Conservation (phyloP, 2,329 filamentous ascomycete genomes). For the Fusarium sp. region DNA sequence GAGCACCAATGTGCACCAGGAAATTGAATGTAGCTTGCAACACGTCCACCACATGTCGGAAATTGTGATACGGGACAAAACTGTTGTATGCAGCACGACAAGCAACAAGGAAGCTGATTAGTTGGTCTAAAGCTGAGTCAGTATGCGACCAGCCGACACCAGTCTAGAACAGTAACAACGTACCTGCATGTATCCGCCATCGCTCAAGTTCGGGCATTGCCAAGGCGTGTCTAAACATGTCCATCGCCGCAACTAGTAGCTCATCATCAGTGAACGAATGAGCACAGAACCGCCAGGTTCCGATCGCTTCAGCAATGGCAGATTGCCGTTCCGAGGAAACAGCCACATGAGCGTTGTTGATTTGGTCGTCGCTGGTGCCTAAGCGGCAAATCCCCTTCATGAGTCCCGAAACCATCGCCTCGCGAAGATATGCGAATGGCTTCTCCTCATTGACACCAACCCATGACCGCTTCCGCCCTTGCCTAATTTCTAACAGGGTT, state of each 20-base stretch:
- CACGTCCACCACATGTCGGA: slow-evolving; percentile 96
- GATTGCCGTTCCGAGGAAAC: slow-evolving; percentile 73
- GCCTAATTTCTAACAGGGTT: slow-evolving; percentile 76
- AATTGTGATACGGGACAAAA: slow-evolving; percentile 98
- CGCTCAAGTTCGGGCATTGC: slow-evolving; percentile 81
- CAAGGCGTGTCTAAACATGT: slow-evolving; percentile 92
- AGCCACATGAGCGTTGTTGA: slow-evolving; percentile 73
- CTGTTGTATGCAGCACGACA: slow-evolving; percentile 95
- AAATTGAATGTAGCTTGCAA: slow-evolving; percentile 94
- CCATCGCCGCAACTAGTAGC: slow-evolving; percentile 82
- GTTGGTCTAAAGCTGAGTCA: slow-evolving; percentile 71
- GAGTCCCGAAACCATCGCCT: slow-evolving; percentile 91
- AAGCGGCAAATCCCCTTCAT: slow-evolving; percentile 90
- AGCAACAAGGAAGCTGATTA: slow-evolving; percentile 86
- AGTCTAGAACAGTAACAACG: slow-evolving; percentile 48
- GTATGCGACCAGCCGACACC: slow-evolving; percentile 42
- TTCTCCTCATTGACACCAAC: slow-evolving; percentile 87
- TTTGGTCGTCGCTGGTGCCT: slow-evolving; percentile 69
- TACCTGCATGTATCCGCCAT: slow-evolving; percentile 83
- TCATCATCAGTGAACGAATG: slow-evolving; percentile 93
- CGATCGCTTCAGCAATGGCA: slow-evolving; percentile 75
- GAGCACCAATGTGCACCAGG: slow-evolving; percentile 79
- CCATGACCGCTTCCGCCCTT: slow-evolving; percentile 88
- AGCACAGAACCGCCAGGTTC: slow-evolving; percentile 87
- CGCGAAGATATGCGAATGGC: slow-evolving; percentile 88